These are phyloP conservation scores for Lentinus brumalis DNA, from an alignment of 768 basidiomycete genomes.

Conservation along the genomic window DNA sequence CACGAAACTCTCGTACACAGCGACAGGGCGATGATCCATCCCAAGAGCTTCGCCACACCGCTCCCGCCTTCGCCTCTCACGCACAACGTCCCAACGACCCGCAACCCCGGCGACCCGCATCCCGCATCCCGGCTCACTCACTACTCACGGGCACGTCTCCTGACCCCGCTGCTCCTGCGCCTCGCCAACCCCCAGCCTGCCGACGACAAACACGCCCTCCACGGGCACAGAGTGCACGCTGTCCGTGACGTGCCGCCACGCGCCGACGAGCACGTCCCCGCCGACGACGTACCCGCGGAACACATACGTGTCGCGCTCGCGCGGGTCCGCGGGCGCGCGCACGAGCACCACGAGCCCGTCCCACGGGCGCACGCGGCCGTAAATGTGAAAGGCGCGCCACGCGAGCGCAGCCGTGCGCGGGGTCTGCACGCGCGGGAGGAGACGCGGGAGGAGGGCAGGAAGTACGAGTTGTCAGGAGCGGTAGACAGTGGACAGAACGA, in stretches of 20 bases:
- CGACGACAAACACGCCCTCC: slow-evolving; percentile 69
- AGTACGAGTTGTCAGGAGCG: too few relatives aligned
- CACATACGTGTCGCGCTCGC: slow-evolving; percentile 34
- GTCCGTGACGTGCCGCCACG: slow-evolving; percentile 58
- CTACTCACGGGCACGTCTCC: neutral
- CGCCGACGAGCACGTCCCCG: slow-evolving; percentile 66
- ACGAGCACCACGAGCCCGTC: slow-evolving; percentile 41
- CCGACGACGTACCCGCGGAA: slow-evolving; percentile 75
- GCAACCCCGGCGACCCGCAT: too few relatives aligned
- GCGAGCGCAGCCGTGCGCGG: slow-evolving; percentile 39
- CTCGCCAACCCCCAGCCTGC: slow-evolving; percentile 39
- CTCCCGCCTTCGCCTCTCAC: too few relatives aligned
- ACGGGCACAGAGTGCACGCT: slow-evolving; percentile 51
- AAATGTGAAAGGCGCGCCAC: slow-evolving; percentile 34
- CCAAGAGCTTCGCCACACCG: too few relatives aligned
- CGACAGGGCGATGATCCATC: too few relatives aligned
- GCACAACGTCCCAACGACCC: too few relatives aligned
- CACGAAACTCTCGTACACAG: too few relatives aligned
- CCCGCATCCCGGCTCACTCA: too few relatives aligned
- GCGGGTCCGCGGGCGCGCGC: slow-evolving; percentile 24
- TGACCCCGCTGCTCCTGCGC: neutral
- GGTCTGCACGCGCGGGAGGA: slow-evolving; percentile 38
- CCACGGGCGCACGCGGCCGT: slow-evolving; percentile 40
- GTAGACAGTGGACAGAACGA: too few relatives aligned
- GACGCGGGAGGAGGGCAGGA: too few relatives aligned